Conservation (phyloP, 2,329 filamentous ascomycete species). For the Aspergillus novoparasiticus region DNA sequence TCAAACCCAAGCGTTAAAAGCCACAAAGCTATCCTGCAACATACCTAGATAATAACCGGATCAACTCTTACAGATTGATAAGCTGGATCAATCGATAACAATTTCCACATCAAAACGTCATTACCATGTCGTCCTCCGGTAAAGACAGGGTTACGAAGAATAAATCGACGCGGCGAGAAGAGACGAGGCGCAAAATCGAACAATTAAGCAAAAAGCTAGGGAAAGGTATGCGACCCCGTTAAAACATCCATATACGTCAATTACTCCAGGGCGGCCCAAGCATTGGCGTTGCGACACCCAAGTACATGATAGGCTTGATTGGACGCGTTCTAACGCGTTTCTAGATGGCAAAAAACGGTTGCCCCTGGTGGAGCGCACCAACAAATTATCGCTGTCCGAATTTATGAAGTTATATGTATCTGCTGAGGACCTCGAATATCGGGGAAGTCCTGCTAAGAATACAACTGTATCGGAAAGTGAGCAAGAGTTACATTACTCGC, state of each 20-base stretch:
- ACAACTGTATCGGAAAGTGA: neutral
- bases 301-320: neutral
- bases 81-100: neutral
- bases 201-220: neutral
- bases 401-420: slow-evolving; percentile 42
- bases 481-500: slow-evolving; percentile 10
- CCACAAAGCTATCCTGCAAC: neutral
- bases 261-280: neutral
- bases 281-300: neutral
- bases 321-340: slow-evolving; percentile 19
- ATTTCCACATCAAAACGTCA: neutral
- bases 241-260: neutral
- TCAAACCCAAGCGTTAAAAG: neutral
- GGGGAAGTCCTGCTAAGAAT: neutral
- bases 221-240: slow-evolving; percentile 17
- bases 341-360: slow-evolving; percentile 16
- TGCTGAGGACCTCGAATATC: slow-evolving; percentile 6
- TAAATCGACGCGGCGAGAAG: slow-evolving; percentile 14
- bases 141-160: slow-evolving; percentile 29
- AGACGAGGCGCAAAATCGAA: neutral
- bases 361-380: slow-evolving; percentile 46
- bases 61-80: neutral
- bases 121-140: slow-evolving; percentile 22
- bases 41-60: neutral
- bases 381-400: slow-evolving; percentile 40